phyloP scores from a whole-genome alignment of 176 grass and related monocot species.

The Typha latifolia region DNA sequence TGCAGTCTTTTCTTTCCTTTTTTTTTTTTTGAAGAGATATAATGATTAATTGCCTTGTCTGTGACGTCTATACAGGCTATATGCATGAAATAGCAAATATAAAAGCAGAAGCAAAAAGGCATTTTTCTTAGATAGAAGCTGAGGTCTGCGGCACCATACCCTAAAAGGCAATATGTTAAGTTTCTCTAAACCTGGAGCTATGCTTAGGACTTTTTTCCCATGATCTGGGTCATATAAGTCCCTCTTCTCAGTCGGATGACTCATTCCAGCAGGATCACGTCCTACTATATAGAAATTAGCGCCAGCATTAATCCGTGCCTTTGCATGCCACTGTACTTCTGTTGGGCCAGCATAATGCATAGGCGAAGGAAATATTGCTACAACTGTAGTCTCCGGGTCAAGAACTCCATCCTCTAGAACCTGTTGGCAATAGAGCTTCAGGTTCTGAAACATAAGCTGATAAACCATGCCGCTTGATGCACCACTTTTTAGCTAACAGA shows the following conservation, averaged over 20 bases:
- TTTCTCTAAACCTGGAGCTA: slow-evolving; percentile 95
- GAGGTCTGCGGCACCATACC: slow-evolving; percentile 30
- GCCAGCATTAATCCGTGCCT: slow-evolving; percentile 79
- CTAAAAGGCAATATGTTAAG: slow-evolving; percentile 96
- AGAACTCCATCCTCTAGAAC: slow-evolving; percentile 92
- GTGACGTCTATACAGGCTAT: background rate
- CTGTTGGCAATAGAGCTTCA: slow-evolving; percentile 28
- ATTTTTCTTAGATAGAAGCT: background rate
- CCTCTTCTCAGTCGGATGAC: slow-evolving; percentile 84
- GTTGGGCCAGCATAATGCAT: slow-evolving; percentile 98
- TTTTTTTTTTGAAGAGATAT: background rate
- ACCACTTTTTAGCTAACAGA: background rate
- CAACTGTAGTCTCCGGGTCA: slow-evolving; percentile 80
- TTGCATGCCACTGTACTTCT: slow-evolving; percentile 98
- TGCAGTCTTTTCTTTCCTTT: no score
- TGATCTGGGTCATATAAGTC: slow-evolving; percentile 94
- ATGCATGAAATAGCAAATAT: background rate
- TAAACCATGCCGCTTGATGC: background rate
- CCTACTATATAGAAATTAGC: slow-evolving; percentile 99
- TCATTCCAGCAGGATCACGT: slow-evolving; percentile 93
- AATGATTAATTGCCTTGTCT: background rate
- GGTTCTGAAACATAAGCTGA: background rate
- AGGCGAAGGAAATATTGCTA: slow-evolving; percentile 90
- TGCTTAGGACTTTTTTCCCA: slow-evolving; percentile 85
- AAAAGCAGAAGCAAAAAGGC: background rate